Evolutionary conservation across 805 yeast genomes (phyloP), one percentile per base, ranked within the genome.

Genomic region (Teunomyces atbi): DNA sequence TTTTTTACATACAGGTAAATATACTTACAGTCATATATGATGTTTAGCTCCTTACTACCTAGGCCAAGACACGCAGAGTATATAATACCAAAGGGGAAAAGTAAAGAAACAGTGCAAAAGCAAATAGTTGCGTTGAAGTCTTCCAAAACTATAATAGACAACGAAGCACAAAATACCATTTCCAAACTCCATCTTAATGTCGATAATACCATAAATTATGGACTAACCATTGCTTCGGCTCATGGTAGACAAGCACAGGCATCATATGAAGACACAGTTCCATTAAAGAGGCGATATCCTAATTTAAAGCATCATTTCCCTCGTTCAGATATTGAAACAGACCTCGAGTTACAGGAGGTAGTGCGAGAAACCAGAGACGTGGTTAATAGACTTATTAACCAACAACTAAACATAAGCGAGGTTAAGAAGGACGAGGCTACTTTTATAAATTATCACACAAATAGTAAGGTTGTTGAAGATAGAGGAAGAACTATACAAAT

Each of bases 301-400:
- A 59, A 66, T 44, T 58, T 72, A 45, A 65, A 62, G 28, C 76
- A 70, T 47, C 60, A 60, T 40, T 71, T 72, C 42, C 77, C 77
- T 1, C 55, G 68, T 28, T 58, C 61, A 36, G 51, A 54, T n/a
- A 52, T 81, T 61, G 57, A 69, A 64, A 48, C 64, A 46, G 74
- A 74, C 32, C 77, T 73, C 13, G 74, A 74, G 16, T 64, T 82
- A 4, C 60, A 58, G 11, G 68, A 61, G 4, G 76, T 84, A 10
- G 70, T 83, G 1, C 66, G 72, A 5, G 75, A 75, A 42, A 89
- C 97, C 0, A 73, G 71, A 58, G 67, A 60, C 1, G 82, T 84
- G 0, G 66, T 89, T 2, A 78, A 78, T 21, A 65, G 64, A 21
- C 64, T 87, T 0, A 50, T 88, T 1, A 64, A 66, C n/a, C 65